Conservation (phyloP, 495 filamentous ascomycete species). For the Antarctomyces pellizariae region DNA sequence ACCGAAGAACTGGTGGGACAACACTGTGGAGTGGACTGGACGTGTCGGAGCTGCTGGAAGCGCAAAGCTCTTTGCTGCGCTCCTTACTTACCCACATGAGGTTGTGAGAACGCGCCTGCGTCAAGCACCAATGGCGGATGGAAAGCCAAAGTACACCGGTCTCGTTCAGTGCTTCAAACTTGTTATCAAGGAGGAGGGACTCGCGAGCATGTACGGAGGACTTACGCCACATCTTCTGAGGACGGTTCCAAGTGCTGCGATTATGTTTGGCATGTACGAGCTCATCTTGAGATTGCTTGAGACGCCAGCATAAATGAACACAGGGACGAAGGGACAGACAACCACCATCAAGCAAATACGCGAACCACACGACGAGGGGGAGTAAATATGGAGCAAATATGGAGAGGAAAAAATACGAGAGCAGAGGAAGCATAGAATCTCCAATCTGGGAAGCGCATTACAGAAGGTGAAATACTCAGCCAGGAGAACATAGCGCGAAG, state of each 20-base stretch:
- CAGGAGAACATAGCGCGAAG: too few species aligned
- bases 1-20: conserved; percentile 35
- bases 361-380: too few species aligned
- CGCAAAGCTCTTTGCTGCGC: conserved; percentile 58
- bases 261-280: conserved; percentile 87
- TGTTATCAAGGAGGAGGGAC: conserved; percentile 66
- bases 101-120: conserved; percentile 62
- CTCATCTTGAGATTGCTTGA: conserved; percentile 33
- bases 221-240: conserved; percentile 69
- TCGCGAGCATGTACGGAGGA: conserved; percentile 62
- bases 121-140: conserved; percentile 52
- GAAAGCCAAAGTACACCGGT: conserved; percentile 58
- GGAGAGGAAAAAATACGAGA: too few species aligned
- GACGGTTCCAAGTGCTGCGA: conserved; percentile 69
- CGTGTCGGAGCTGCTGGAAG: conserved; percentile 53
- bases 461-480: too few species aligned
- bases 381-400: too few species aligned
- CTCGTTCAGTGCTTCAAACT: conserved; percentile 60
- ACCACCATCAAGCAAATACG: too few species aligned
- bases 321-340: not conserved
- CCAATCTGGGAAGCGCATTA: too few species aligned
- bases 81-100: conserved; percentile 78
- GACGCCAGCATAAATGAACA: conserved; percentile 4
- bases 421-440: too few species aligned
- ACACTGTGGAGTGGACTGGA: conserved; percentile 40